A percentile compares a stretch with the other conserved stretches of the same genome.
phyloP scores from a whole-genome alignment of 129 eudicot species.

The Logfia minima region DNA sequence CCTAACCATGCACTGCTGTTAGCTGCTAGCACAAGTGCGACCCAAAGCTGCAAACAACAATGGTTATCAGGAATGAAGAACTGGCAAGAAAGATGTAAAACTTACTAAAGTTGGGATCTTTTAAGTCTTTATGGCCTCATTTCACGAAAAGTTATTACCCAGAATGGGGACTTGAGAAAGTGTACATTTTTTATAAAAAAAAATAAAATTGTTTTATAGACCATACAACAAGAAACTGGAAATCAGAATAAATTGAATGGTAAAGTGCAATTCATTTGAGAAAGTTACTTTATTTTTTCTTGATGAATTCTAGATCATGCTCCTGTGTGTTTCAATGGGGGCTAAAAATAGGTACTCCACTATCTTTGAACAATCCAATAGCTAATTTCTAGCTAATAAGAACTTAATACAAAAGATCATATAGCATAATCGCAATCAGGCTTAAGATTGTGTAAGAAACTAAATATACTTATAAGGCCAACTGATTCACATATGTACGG shows the following conservation, averaged over 20 bases:
- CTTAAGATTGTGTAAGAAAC: not conserved
- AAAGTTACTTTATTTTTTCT: not conserved
- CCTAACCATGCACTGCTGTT: slow-evolving; percentile 90
- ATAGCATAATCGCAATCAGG: not conserved
- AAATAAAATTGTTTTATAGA: no score
- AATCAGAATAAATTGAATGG: no score
- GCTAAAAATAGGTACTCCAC: not conserved
- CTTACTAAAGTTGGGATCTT: not conserved
- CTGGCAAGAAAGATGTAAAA: not conserved
- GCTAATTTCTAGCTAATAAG: not conserved
- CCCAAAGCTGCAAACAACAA: slow-evolving; percentile 58
- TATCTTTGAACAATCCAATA: not conserved
- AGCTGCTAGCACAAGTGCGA: slow-evolving; percentile 77
- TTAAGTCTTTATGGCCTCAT: not conserved
- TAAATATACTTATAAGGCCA: no score
- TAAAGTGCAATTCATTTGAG: no score
- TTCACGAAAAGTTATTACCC: not conserved
- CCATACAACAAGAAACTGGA: no score
- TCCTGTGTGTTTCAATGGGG: not conserved
- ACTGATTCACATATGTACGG: not conserved
- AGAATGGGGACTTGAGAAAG: no score
- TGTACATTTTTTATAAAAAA: no score
- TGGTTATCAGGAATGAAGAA: not conserved
- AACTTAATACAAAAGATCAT: not conserved
- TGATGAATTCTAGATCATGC: slow-evolving; percentile 5